Base-by-base conservation (phyloP, 2,329 filamentous ascomycete genomes). In the Elsinoe arachidis region DNA sequence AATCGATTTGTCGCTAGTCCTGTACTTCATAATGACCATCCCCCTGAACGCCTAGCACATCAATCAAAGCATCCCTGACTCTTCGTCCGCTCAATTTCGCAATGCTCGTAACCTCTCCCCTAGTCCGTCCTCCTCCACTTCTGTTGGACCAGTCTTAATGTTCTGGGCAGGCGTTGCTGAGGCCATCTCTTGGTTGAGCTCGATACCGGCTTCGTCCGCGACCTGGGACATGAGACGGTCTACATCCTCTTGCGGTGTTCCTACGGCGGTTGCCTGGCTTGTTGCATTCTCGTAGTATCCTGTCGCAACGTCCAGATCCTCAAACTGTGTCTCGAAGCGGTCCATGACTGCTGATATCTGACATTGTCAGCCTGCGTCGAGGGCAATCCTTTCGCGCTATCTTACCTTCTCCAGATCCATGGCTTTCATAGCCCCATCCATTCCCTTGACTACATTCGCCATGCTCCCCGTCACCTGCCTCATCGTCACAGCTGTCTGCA, bases 201-300 rank as follows among this genome's bases (percentile, higher is more conserved):
- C 87, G 55, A 96, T 82, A 56, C 90, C 90, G 9, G 88, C 89
- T 71, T 95, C 90, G 70, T 95, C 90, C 61, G 90, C 90, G 43
- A 93, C 82, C 73, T 95, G 87, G 62, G 83, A 86, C 73, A 95
- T 86, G 61, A 95, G 74, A 63, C 89, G 84, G 70, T 95, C 90
- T 1, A 95, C 89, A 63, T 91, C 89, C 64, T 95, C 90, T 69
- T 95, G 82, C 73, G 76, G 88, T 74, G 75, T 91, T 70, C 77
- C 88, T 69, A 76, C 86, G 66, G 72, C 88, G 70, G 90, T 95
- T 37, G 86, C 87, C 60, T 87, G 85, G 19, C 82, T 84, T 61
- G 91, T 92, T 59, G 89, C 88, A 67, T 91, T 90, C 72, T 92
- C 88, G 73, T 93, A 93, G 73, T 91, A 90, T 63, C 84, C 76